Conservation (phyloP, 768 basidiomycete genomes). For the Mycena chlorophos region DNA sequence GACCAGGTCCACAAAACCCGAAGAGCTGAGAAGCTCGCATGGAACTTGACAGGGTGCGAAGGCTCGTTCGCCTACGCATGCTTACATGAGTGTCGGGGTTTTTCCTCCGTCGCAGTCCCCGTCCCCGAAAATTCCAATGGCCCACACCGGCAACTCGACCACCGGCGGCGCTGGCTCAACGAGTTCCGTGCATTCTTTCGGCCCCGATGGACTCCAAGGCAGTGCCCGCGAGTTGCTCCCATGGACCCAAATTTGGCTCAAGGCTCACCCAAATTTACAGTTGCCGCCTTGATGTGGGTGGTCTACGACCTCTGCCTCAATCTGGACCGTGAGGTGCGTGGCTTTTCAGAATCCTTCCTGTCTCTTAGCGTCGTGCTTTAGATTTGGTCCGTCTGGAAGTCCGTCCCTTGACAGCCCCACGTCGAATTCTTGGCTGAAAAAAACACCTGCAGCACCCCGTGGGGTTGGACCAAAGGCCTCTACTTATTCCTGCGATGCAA, state of each 20-base stretch:
- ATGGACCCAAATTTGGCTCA: background rate
- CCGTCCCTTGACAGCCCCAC: background rate
- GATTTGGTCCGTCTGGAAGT: conserved; percentile 10
- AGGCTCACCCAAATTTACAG: background rate
- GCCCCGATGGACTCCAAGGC: background rate
- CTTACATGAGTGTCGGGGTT: too few relatives aligned
- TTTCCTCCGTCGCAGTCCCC: too few relatives aligned
- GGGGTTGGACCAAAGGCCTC: conserved; percentile 2
- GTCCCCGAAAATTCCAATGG: background rate
- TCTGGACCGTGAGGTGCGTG: conserved; percentile 9
- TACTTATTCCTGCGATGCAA: conserved; percentile 8
- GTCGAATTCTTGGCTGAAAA: background rate
- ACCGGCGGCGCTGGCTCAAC: background rate
- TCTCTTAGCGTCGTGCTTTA: background rate
- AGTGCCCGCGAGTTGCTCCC: background rate
- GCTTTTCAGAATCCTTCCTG: too few relatives aligned
- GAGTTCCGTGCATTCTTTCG: background rate
- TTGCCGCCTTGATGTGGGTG: conserved; percentile 8
- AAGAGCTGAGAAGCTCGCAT: too few relatives aligned
- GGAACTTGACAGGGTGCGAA: too few relatives aligned
- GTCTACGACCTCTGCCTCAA: conserved; percentile 1
- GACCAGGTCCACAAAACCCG: too few relatives aligned
- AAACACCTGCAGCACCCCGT: conserved; percentile 1
- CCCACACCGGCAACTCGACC: too few relatives aligned
- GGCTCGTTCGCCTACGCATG: too few relatives aligned